These are phyloP conservation scores for Gossypium mustelinum DNA, from an alignment of 345 rosid species.

Conservation along the genomic window DNA sequence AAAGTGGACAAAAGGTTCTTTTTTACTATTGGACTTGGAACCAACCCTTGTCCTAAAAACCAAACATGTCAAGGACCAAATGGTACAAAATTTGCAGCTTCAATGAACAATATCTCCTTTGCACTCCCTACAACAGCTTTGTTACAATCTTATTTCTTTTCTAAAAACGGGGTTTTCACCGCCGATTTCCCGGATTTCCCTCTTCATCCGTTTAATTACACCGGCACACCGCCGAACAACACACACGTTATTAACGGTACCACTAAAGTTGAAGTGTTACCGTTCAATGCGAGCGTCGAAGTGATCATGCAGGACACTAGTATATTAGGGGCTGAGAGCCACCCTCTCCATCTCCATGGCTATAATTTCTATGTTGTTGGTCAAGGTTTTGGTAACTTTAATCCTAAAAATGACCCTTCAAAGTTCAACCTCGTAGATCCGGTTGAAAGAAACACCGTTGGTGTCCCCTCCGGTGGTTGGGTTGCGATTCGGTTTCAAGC, in stretches of 20 bases:
- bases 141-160: conserved; percentile 50
- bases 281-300: conserved; percentile 62
- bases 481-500: conserved; percentile 64
- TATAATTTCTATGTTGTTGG: conserved; percentile 67
- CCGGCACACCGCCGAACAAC: conserved; percentile 68
- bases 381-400: conserved; percentile 72
- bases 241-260: conserved; percentile 53
- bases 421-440: conserved; percentile 70
- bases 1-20: conserved; percentile 38
- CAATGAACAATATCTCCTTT: conserved; percentile 63
- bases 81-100: conserved; percentile 59
- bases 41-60: conserved; percentile 54
- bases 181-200: conserved; percentile 58
- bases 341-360: conserved; percentile 82
- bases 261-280: conserved; percentile 51
- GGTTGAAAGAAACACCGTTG: conserved; percentile 61
- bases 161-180: conserved; percentile 41
- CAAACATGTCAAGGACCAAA: conserved; percentile 75
- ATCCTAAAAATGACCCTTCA: conserved; percentile 46
- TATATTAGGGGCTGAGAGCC: conserved; percentile 66
- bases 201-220: conserved; percentile 53
- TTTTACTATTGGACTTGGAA: conserved; percentile 65
- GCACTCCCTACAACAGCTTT: conserved; percentile 45
- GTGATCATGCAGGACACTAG: conserved; percentile 76
- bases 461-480: conserved; percentile 75